These are phyloP conservation scores for Hysterangium stoloniferum DNA, from an alignment of 768 basidiomycete genomes.

Conservation along the genomic window DNA sequence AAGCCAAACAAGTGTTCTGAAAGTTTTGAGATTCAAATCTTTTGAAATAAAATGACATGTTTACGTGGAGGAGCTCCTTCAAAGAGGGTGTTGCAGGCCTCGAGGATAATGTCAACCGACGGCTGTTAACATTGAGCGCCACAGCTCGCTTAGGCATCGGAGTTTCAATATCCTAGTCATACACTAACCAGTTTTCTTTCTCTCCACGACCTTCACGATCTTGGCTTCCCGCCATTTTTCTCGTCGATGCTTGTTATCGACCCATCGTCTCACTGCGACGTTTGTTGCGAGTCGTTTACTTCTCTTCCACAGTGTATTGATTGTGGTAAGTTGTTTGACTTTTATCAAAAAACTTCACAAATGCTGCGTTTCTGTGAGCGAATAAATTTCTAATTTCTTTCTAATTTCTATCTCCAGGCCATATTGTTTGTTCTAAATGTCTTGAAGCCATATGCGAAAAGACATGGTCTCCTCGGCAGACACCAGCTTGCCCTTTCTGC, in stretches of 20 bases:
- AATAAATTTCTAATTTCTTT: constrained; percentile 13
- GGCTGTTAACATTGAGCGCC: too few relatives aligned
- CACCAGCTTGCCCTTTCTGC: constrained; percentile 81
- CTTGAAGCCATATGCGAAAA: constrained; percentile 78
- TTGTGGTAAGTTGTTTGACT: constrained; percentile 5
- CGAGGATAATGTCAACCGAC: too few relatives aligned
- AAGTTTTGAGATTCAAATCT: too few relatives aligned
- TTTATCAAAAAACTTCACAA: not conserved
- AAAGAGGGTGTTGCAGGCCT: too few relatives aligned
- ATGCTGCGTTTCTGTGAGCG: not conserved
- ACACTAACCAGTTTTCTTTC: not conserved
- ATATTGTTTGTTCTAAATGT: constrained; percentile 72
- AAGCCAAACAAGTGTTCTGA: too few relatives aligned
- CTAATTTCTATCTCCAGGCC: constrained; percentile 42
- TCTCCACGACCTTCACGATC: not conserved
- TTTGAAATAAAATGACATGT: too few relatives aligned
- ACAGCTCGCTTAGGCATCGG: too few relatives aligned
- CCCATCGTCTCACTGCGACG: constrained; percentile 11
- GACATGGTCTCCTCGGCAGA: constrained; percentile 50
- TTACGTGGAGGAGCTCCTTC: too few relatives aligned
- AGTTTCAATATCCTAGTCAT: constrained; percentile 7
- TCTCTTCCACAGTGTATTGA: constrained; percentile 11
- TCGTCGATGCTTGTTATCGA: constrained; percentile 9
- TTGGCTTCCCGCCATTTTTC: not conserved
- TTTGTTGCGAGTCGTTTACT: constrained; percentile 10